A percentile compares a stretch with the other conserved stretches of the same genome.
Evolutionary conservation across 2,329 filamentous ascomycete genomes (phyloP).

Genomic region (Amauroascus niger): DNA sequence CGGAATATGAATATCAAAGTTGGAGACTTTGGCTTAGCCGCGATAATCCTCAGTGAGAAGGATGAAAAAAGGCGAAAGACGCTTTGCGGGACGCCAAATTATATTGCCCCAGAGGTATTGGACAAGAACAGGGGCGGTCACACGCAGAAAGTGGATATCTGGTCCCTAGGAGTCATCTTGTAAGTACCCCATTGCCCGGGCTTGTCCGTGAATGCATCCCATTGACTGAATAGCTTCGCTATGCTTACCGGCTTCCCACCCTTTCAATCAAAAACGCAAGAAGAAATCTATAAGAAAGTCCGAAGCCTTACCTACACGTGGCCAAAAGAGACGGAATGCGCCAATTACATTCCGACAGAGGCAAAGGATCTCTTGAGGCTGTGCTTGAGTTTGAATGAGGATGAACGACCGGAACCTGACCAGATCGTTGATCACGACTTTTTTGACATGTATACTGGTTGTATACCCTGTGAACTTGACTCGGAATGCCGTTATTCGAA

Average conservation of each 20-base stretch:
- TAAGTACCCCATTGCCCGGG: slow-evolving; percentile 37
- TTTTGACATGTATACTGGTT: slow-evolving; percentile 42
- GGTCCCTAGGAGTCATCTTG: slow-evolving; percentile 97
- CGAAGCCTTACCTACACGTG: slow-evolving; percentile 41
- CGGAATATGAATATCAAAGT: slow-evolving; percentile 95
- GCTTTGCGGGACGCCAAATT: slow-evolving; percentile 93
- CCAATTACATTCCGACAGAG: slow-evolving; percentile 41
- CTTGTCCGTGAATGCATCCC: not conserved
- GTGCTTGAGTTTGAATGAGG: slow-evolving; percentile 40
- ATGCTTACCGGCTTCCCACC: slow-evolving; percentile 94
- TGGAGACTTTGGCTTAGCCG: slow-evolving; percentile 91
- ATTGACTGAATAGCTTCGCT: slow-evolving; percentile 57
- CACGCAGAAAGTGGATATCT: slow-evolving; percentile 95
- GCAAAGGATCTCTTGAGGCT: slow-evolving; percentile 41
- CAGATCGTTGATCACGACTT: slow-evolving; percentile 43
- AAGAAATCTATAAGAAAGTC: slow-evolving; percentile 44
- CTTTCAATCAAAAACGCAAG: slow-evolving; percentile 66
- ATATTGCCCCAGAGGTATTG: slow-evolving; percentile 92
- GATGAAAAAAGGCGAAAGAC: slow-evolving; percentile 83
- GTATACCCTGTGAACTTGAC: slow-evolving; percentile 38
- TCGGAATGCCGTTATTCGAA: slow-evolving; percentile 31
- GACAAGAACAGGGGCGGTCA: slow-evolving; percentile 91
- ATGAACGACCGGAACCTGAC: slow-evolving; percentile 42
- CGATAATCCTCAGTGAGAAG: slow-evolving; percentile 79
- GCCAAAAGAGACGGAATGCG: slow-evolving; percentile 37